phyloP scores from a whole-genome alignment of 2,329 filamentous ascomycete genomes.

The Aspergillus persii region DNA sequence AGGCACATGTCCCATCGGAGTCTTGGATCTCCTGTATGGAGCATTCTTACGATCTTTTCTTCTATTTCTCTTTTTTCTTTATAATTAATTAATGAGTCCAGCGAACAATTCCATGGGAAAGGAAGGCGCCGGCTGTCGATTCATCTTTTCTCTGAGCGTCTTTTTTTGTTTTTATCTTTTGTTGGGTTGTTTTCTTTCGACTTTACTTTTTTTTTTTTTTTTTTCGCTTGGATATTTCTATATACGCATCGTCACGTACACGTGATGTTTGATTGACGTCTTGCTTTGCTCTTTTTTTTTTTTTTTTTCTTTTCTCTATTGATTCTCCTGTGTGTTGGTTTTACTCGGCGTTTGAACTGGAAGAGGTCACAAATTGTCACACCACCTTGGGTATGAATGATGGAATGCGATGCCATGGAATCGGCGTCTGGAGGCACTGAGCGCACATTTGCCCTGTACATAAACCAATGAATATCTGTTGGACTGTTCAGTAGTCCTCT shows the following conservation, averaged over 20 bases:
- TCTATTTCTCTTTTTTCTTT: not conserved
- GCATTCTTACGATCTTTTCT: slow-evolving; percentile 3
- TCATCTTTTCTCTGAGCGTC: slow-evolving; percentile 1
- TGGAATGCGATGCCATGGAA: slow-evolving; percentile 12
- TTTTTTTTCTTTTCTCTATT: slow-evolving; percentile 8
- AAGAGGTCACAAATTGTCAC: slow-evolving; percentile 21
- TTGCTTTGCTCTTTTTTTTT: slow-evolving; percentile 4
- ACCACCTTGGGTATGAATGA: slow-evolving; percentile 16
- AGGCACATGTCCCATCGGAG: slow-evolving; percentile 18
- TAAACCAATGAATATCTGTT: slow-evolving; percentile 15
- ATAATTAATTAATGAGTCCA: not conserved
- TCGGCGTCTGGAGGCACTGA: slow-evolving; percentile 20
- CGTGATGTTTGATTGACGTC: not conserved
- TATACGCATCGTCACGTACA: slow-evolving; percentile 14
- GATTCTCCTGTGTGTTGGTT: not conserved
- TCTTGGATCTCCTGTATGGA: slow-evolving; percentile 6
- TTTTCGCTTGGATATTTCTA: slow-evolving; percentile 9
- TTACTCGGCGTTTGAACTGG: slow-evolving; percentile 13
- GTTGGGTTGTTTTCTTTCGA: slow-evolving; percentile 8
- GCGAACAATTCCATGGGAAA: not conserved
- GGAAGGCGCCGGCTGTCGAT: not conserved
- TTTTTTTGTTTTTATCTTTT: not conserved
- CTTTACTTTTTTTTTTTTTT: slow-evolving; percentile 11
- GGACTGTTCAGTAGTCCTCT: too few relatives aligned
- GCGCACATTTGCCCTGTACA: slow-evolving; percentile 23